Base-by-base conservation (phyloP, 2,329 filamentous ascomycete genomes). In the Phialophora verrucosa region DNA sequence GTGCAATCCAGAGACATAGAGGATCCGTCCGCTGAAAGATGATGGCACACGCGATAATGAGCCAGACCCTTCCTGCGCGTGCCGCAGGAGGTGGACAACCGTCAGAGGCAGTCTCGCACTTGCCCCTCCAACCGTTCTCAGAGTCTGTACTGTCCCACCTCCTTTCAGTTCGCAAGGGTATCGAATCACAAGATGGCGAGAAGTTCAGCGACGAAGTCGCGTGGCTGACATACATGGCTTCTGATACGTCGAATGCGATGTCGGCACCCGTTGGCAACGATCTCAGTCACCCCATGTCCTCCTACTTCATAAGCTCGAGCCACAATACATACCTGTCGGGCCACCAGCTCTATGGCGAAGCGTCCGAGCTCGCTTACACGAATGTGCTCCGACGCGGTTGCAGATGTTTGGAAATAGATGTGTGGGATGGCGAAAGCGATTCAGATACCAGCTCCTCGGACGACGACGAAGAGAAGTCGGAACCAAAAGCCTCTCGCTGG, bases 231-330 rank as follows among this genome's bases (percentile, higher is more conserved):
- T 84, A 85, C 65, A 76, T 82, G 38, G 75, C 77, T 54, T 84
- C 84, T 69, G 78, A 77, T 77, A 57, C 82, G 78, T 32, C 71
- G 1, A 75, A 78, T 23, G 75, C 77, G 14, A 80, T 81, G 7
- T 80, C 79, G 70, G 83, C 81, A 69, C 81, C 82, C n/a, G 75
- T 79, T 25, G 74, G 79, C 69, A 82, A 86, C 65, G 89, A 93
- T 74, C 76, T 88, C 35, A 85, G 84, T 0, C 86, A 85, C 60
- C 91, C 92, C 3, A 83, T 96, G 65, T 91, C 90, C 55, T 92
- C 96, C 76, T 97, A 97, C 80, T 97, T 92, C 77, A 93, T 97
- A 76, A 96, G 90, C 69, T 96, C 92, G 71, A 97, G 92, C 75
- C 93, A 97, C 81, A 97, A 97, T 76, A 97, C 93, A 0, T 97